phyloP scores from a whole-genome alignment of 2,329 filamentous ascomycete species.

The Ambrosiella cleistominuta region DNA sequence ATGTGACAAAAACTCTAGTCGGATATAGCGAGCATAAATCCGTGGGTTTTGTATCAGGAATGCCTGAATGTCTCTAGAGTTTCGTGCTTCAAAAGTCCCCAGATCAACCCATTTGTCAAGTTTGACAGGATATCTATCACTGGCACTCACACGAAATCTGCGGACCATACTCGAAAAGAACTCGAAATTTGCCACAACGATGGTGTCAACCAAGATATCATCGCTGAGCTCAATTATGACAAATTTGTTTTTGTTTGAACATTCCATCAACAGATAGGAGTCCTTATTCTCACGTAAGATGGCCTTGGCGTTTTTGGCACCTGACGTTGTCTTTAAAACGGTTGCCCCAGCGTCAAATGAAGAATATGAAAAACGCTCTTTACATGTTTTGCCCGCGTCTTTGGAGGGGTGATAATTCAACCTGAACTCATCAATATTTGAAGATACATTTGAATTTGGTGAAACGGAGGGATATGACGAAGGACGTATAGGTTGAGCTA shows the following conservation, averaged over 20 bases:
- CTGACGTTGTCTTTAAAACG: conserved; percentile 71
- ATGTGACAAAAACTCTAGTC: conserved; percentile 80
- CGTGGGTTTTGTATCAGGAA: conserved; percentile 88
- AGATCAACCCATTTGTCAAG: conserved; percentile 78
- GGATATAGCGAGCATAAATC: conserved; percentile 87
- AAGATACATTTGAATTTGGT: neutral
- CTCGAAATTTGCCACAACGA: conserved; percentile 96
- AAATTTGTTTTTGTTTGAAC: conserved; percentile 73
- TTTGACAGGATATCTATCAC: conserved; percentile 87
- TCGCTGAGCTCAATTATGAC: conserved; percentile 89
- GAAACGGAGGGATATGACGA: neutral
- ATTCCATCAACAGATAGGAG: conserved; percentile 93
- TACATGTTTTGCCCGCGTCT: conserved; percentile 92
- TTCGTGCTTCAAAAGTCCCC: conserved; percentile 77
- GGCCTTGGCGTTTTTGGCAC: conserved; percentile 73
- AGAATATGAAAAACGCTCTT: conserved; percentile 92
- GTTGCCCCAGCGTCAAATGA: conserved; percentile 95
- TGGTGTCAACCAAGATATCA: conserved; percentile 69
- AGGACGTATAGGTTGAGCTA: neutral
- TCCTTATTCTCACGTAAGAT: conserved; percentile 95
- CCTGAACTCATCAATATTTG: conserved; percentile 1
- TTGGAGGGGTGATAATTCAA: conserved; percentile 48
- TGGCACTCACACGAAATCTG: conserved; percentile 78
- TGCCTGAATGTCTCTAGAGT: conserved; percentile 82
- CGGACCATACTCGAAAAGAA: conserved; percentile 98